Conservation (phyloP, 305 asterid species). For the Withania somnifera region DNA sequence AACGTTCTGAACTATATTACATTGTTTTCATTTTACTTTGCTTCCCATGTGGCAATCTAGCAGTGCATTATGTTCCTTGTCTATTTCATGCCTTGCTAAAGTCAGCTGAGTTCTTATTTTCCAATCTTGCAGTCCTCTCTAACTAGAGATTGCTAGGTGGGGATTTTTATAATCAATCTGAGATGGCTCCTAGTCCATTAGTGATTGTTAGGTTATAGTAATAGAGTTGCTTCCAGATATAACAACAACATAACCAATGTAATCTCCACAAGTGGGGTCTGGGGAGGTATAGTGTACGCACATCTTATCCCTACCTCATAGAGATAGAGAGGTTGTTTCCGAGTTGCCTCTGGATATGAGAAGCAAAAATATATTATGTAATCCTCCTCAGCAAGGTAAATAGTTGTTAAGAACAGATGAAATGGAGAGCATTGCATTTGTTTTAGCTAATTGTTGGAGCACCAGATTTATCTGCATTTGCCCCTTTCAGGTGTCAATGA, state of each 20-base stretch:
- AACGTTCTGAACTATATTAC: neutral
- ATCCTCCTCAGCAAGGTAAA: neutral
- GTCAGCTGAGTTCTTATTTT: neutral
- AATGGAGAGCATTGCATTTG: neutral
- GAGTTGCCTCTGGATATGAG: neutral
- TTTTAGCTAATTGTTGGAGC: neutral
- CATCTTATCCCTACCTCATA: too few species aligned
- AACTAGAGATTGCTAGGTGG: neutral
- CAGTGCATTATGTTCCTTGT: neutral
- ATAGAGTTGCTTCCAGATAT: neutral
- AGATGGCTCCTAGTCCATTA: neutral
- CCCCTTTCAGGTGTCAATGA: conserved; percentile 71
- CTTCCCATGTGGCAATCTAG: neutral
- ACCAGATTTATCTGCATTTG: neutral
- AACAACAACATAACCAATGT: too few species aligned
- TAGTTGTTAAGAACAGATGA: too few species aligned
- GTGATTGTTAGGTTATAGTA: neutral
- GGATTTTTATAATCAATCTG: neutral
- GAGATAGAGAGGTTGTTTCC: neutral
- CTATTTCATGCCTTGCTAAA: neutral
- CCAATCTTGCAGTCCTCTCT: neutral
- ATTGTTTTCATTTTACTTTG: neutral
- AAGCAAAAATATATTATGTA: neutral
- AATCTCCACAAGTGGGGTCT: too few species aligned
- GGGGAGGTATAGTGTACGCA: too few species aligned